phyloP scores from a whole-genome alignment of 2,329 filamentous ascomycete species.

The Apiospora marii region DNA sequence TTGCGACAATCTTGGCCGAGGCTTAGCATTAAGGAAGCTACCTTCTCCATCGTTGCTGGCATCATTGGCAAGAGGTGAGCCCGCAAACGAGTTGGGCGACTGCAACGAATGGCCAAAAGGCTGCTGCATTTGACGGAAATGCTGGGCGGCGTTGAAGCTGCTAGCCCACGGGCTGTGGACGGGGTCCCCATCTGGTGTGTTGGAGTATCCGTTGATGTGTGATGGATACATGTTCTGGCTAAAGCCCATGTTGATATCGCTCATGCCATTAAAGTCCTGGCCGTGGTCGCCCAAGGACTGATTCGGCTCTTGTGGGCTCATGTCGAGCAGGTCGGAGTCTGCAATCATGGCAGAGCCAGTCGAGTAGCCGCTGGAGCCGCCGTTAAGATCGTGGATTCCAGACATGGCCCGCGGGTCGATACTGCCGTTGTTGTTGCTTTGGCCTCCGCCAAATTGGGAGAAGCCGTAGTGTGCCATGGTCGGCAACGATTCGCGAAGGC shows the following conservation, averaged over 20 bases:
- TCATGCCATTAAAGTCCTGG: conserved; percentile 65
- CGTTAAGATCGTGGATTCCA: conserved; percentile 14
- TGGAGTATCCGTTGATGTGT: conserved; percentile 83
- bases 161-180: conserved; percentile 90
- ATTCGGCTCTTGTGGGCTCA: conserved; percentile 63
- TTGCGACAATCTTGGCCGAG: conserved; percentile 61
- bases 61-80: conserved; percentile 59
- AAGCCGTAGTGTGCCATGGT: conserved; percentile 65
- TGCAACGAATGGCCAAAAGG: conserved; percentile 63
- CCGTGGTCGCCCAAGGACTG: conserved; percentile 59
- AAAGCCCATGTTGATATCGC: conserved; percentile 65
- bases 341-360: conserved; percentile 80
- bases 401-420: conserved; percentile 85
- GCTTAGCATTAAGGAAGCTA: conserved; percentile 66
- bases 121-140: conserved; percentile 75
- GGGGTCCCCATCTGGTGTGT: conserved; percentile 89
- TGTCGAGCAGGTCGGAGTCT: conserved; percentile 88
- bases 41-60: conserved; percentile 56
- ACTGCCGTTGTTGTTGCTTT: conserved; percentile 61
- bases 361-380: conserved; percentile 71
- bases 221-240: conserved; percentile 64
- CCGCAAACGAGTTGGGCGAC: conserved; percentile 58
- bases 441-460: conserved; percentile 61
- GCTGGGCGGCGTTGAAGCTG: conserved; percentile 74
- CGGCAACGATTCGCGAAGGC: conserved; percentile 25